Evolutionary conservation across 2,329 filamentous ascomycete genomes (phyloP), one percentile per base, ranked within the genome.

Genomic region (Colletotrichum zoysiae): DNA sequence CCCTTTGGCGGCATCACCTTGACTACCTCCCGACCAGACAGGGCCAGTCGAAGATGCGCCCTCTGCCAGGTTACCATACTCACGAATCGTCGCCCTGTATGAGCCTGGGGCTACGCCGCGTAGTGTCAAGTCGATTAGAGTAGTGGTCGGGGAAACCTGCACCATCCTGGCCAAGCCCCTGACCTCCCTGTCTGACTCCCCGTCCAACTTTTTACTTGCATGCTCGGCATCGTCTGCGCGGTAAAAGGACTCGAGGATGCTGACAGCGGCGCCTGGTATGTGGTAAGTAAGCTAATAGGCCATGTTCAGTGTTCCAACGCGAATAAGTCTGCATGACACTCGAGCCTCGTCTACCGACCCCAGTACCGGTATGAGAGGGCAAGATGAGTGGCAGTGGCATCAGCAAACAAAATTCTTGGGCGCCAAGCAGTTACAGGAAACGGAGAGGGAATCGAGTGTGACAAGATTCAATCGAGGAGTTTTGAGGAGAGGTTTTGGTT

Each of bases 121-220:
- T 74, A 98, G 87, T 18, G 94, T 97, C 76, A 98, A 84, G 82
- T 99, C 96, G 74, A 98, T 87, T 65, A 98, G 85, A 16, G 95
- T 97, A 77, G 93, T 87, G 53, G 87, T 90, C 4, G 92, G 87
- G 63, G 90, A 91, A 62, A 97, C 94, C 79, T 98, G 94, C 53
- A 99, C 95, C 92, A 99, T 97, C 76, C 96, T 91, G 73, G 93
- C 94, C 51, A 99, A 85, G 38, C 96, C 96, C 76, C 93, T 90
- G 64, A 99, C 95, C 76, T 93, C 83, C 61, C 88, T 83, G 73
- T 81, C 78, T 44, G 78, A 79, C 44, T 81, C 81, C 40, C 82
- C 81, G 64, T 81, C 78, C 59, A 73, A 76, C 65, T 77, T 78
- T 73, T 76, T 73, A n/a, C 79, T 74, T 35, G 79, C 76, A 53